phyloP scores from a whole-genome alignment of 169 alveolate genomes.

The Cryptosporidium parvum region DNA sequence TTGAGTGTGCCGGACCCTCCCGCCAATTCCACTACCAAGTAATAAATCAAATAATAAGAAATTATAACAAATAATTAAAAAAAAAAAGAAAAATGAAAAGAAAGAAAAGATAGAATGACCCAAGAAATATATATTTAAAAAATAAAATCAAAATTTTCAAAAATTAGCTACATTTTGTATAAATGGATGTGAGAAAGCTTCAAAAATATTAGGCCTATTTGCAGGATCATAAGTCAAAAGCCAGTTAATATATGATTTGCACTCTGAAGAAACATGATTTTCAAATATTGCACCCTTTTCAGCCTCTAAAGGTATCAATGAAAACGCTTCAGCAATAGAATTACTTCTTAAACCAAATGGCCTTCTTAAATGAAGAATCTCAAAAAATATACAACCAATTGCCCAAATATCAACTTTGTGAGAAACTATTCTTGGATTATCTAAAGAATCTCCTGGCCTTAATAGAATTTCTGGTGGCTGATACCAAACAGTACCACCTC shows the following conservation, averaged over 20 bases:
- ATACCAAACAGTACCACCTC: slow-evolving; percentile 93
- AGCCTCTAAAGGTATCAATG: slow-evolving; percentile 78
- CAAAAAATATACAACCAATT: slow-evolving; percentile 90
- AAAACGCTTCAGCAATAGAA: slow-evolving; percentile 79
- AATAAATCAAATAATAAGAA: not conserved
- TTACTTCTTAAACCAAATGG: slow-evolving; percentile 78
- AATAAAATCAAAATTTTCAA: not conserved
- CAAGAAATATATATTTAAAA: not conserved
- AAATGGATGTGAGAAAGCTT: slow-evolving; percentile 79
- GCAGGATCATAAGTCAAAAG: slow-evolving; percentile 79
- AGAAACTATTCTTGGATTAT: slow-evolving; percentile 70
- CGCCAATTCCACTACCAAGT: not conserved
- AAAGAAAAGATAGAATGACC: not conserved
- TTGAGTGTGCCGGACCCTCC: slow-evolving; percentile 17
- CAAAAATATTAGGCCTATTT: slow-evolving; percentile 76
- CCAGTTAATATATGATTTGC: slow-evolving; percentile 78
- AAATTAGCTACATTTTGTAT: slow-evolving; percentile 42
- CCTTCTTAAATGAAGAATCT: slow-evolving; percentile 86
- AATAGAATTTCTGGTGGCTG: slow-evolving; percentile 92
- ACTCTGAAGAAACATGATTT: slow-evolving; percentile 76
- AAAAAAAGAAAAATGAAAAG: no score
- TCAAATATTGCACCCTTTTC: slow-evolving; percentile 74
- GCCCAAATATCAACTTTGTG: slow-evolving; percentile 91
- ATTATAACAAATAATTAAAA: not conserved
- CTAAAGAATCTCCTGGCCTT: slow-evolving; percentile 80